Evolutionary conservation across 257 asterid genomes (phyloP), one percentile per base, ranked within the genome.

Genomic region (Solanum tarijense): DNA sequence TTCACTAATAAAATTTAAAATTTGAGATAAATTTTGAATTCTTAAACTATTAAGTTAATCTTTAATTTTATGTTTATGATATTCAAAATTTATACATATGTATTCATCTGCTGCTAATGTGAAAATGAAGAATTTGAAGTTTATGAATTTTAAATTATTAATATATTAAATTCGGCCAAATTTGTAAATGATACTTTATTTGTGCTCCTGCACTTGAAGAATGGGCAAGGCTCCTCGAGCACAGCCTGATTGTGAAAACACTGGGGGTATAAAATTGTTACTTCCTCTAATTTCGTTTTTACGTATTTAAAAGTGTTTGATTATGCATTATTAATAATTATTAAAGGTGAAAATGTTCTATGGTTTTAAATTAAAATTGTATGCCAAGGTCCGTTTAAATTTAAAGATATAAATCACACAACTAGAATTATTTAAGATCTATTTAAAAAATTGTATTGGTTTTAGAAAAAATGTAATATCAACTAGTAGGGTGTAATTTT

Each of bases 1-100:
- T 23, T 62, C 3, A 62, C 2, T 9, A 62, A 4, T 0, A 9
- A 60, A 3, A 9, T 60, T 60, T 3, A 0, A 60, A 60, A 60
- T 52, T 5, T 5, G 7, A 55, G n/a, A 18, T 18, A 1, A 55
- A 18, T 55, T 46, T 43, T 43, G 2, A 43, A 43, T 43, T 43
- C 18, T 43, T 43, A 12, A 43, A 43, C 2, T 12, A 43, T 43
- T 43, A 13, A 43, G 52, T 43, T 48, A 48, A 48, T 48, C 2
- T 48, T 7, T 16, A 52, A 18, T 52, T 52, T 16, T 52, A 1
- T 52, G 23, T 7, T 16, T 1, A 6, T 52, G 23, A 52, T 7
- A 52, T 52, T 18, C 23, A 16, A 16, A 16, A 52, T 52, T 52
- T 52, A 52, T 43, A 41, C 14, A 41, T 41, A 41, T 11, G 0